phyloP scores from a whole-genome alignment of 257 asterid genomes.

The Solanum paucissectum region DNA sequence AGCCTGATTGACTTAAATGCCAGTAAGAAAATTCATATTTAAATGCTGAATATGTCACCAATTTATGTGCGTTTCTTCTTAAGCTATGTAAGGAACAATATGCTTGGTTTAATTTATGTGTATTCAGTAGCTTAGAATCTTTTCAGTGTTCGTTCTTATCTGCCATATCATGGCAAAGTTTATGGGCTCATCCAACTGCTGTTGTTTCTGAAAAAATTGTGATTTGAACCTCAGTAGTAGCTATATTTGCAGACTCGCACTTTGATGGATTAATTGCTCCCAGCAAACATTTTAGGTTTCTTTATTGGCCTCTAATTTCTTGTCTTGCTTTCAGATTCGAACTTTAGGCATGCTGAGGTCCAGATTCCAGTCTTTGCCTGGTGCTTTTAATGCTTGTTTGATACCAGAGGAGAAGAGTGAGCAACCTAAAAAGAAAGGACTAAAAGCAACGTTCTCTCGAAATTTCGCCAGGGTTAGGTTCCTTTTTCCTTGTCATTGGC shows the following conservation, averaged over 20 bases:
- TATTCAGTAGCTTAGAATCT: background rate
- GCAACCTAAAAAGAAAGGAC: conserved; percentile 70
- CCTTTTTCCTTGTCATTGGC: background rate
- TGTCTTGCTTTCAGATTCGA: conserved; percentile 61
- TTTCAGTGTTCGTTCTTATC: background rate
- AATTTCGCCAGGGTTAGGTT: conserved; percentile 62
- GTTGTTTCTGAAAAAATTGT: background rate
- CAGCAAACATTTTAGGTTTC: background rate
- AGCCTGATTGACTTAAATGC: background rate
- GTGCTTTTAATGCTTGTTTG: conserved; percentile 83
- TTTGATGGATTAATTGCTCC: background rate
- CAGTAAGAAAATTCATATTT: background rate
- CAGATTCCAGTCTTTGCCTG: conserved; percentile 78
- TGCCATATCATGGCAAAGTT: background rate
- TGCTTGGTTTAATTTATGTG: background rate
- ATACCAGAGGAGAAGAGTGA: conserved; percentile 88
- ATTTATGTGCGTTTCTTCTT: background rate
- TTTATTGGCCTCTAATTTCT: conserved; percentile 7
- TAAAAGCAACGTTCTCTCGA: conserved; percentile 88
- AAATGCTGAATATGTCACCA: background rate
- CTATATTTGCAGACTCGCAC: background rate
- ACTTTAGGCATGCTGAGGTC: conserved; percentile 97
- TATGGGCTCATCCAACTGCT: background rate
- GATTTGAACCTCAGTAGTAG: background rate
- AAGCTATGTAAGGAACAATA: background rate